Evolutionary conservation across 1,139 yeast genomes (phyloP), one percentile per base, ranked within the genome.

Genomic region (Taphrina flavorubra): DNA sequence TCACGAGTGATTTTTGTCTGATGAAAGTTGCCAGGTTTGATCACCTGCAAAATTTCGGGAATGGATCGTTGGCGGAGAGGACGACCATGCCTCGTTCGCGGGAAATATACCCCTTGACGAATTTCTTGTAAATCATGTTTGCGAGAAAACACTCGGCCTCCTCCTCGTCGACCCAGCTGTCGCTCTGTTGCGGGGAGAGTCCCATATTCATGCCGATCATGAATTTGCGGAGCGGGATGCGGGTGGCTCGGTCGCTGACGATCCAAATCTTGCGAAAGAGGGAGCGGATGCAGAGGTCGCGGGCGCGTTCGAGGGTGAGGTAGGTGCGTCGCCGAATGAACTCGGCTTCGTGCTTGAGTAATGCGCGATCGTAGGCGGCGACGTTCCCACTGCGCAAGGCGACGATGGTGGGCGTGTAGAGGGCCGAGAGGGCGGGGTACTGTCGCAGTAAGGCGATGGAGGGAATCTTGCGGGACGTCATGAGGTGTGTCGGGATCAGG

Each of bases 31-130:
- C 53, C 36, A 11, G 5, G 1, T 36, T 16, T 18, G 10, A 34
- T 53, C 42, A 36, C 14, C 64, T n/a, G 25, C 67, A 63, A 0
- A 63, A 25, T 44, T 70, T 73, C 0, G 95, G 96, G 75, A 92
- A 92, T 2, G 97, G 87, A 40, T 85, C 85, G 37, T 82, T 84
- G 76, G 88, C 90, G 73, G 96, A 88, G 69, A 92, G 78, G 16
- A 92, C 97, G 39, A 92, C 80, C 70, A 90, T 88, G 68, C 85
- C 81, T 74, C 89, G 86, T 16, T 86, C 84, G 75, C 90, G 95
- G 7, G 96, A 89, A 34, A 92, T 79, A 77, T 92, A 92, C 0
- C 97, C 98, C 78, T 89, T 91, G 70, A 92, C 81, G 69, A 79
- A 79, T 11, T 90, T 90, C 56, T 57, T 61, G 34, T 83, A 81